Percentiles rank a stretch among this genome's conserved stretches.
These are phyloP conservation scores for Hordeum marinum DNA, from an alignment of 176 grass and related monocot genomes.

Conservation along the genomic window DNA sequence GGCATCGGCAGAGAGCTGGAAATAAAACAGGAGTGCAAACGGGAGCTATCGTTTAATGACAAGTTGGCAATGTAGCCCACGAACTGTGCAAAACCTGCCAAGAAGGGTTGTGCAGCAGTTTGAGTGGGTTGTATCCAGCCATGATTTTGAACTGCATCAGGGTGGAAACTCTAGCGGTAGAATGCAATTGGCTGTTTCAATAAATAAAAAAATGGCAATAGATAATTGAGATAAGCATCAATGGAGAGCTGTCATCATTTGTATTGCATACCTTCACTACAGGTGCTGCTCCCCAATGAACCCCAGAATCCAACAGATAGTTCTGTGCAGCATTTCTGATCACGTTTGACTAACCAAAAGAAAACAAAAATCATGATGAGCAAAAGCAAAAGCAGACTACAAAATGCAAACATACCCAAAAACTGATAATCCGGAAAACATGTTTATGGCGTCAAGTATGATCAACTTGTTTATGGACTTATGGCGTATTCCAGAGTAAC, in stretches of 20 bases:
- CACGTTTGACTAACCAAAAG: conserved; percentile 73
- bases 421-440: conserved; percentile 5
- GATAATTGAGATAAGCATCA: background rate
- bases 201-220: background rate
- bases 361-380: conserved; percentile 25
- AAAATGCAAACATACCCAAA: background rate
- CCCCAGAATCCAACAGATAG: conserved; percentile 85
- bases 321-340: conserved; percentile 78
- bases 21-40: background rate
- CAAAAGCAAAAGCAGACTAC: background rate
- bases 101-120: background rate
- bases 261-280: conserved; percentile 69
- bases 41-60: background rate
- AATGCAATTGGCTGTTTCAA: background rate
- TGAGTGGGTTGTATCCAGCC: background rate
- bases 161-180: background rate
- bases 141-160: background rate
- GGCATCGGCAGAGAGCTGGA: background rate
- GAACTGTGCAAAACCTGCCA: background rate
- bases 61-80: background rate
- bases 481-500: background rate
- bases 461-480: background rate
- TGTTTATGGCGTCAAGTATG: background rate
- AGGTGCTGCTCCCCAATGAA: conserved; percentile 85
- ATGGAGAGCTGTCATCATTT: background rate